Percentiles rank a stretch among this genome's conserved stretches.
These are phyloP conservation scores for Cutaneotrichosporon cyanovorans DNA, from an alignment of 1,284 basidiomycete genomes.

Conservation along the genomic window DNA sequence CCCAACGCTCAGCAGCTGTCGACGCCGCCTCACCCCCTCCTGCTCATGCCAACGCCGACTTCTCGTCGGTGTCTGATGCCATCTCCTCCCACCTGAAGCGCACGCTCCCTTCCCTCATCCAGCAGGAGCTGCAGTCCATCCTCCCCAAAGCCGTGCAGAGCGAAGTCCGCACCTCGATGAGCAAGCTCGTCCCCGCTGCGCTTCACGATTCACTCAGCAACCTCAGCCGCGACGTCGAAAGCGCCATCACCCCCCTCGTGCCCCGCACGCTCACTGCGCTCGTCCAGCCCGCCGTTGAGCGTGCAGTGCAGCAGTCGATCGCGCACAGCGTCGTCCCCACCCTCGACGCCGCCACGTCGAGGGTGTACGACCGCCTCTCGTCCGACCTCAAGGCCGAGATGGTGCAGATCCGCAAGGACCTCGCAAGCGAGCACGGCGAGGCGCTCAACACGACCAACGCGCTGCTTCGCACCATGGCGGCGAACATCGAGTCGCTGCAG, in stretches of 20 bases:
- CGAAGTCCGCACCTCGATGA: conserved; percentile 18
- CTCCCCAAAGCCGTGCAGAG: conserved; percentile 21
- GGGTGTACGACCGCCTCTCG: conserved; percentile 26
- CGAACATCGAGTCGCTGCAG: conserved; percentile 23
- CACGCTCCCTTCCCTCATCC: conserved; percentile 16
- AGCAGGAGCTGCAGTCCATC: conserved; percentile 21
- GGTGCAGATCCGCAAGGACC: conserved; percentile 28
- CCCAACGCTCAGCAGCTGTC: too few relatives aligned
- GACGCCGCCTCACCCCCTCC: not conserved
- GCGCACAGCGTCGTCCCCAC: conserved; percentile 26
- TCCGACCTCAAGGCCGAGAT: conserved; percentile 35
- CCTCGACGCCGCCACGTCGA: conserved; percentile 14
- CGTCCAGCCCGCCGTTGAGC: conserved; percentile 27
- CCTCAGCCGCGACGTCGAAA: conserved; percentile 25
- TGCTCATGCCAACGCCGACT: not conserved
- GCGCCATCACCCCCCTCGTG: conserved; percentile 18
- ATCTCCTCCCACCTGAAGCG: conserved; percentile 25
- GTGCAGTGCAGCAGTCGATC: conserved; percentile 23
- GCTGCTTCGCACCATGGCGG: conserved; percentile 18
- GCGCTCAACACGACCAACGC: conserved; percentile 13
- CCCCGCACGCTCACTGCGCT: conserved; percentile 21
- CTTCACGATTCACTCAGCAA: conserved; percentile 22
- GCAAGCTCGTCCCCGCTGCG: conserved; percentile 15
- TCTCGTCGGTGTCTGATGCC: conserved; percentile 9
- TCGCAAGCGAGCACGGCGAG: conserved; percentile 16